Base-by-base conservation (phyloP, 2,329 filamentous ascomycete genomes). In the Botrytis squamosa region DNA sequence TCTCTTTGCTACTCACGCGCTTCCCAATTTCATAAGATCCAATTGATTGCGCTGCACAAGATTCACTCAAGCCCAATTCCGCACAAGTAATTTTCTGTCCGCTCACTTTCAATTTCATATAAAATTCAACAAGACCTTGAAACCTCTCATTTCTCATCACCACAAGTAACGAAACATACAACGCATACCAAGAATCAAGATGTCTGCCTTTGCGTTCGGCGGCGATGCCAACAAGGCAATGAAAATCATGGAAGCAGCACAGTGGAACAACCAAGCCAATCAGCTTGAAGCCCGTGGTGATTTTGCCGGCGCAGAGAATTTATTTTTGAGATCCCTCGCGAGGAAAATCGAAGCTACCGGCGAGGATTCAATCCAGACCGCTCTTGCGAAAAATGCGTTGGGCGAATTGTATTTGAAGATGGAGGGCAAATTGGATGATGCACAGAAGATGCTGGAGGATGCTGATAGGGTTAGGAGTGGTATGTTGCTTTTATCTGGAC, bases 381-480 rank as follows among this genome's bases (percentile, higher is more conserved):
- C 46, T 38, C 22, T 63, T 16, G 7, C 69, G 6, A 62, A 22
- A 40, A 71, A 71, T 63, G 25, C 57, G 1, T 22, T 63, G 12
- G 69, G 57, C 1, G 57, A 63, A 36, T 49, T 71, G 2, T 71
- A 71, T 16, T 40, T 71, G 57, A 63, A 49, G 33, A 33, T 71
- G 59, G 7, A 22, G 3, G 59, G 59, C 6, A 71, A 7, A 22
- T 42, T 46, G 25, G 33, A 64, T 9, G 59, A 71, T 22, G n/a
- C 42, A 1, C n/a, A 38, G 42, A 71, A 46, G 40, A 20, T 70
- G 55, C 25, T 70, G 67, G 40, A 60, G 52, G 25, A 38, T 49
- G 55, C 29, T 63, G 55, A 62, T 70, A 38, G 22, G 10, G 16
- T 70, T 46, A n/a, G n/a, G 25, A 36, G 40, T 63, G 10, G 68